Evolutionary conservation across 176 grass and related monocot genomes (phyloP).

Genomic region (Ampelocalamus luodianensis): DNA sequence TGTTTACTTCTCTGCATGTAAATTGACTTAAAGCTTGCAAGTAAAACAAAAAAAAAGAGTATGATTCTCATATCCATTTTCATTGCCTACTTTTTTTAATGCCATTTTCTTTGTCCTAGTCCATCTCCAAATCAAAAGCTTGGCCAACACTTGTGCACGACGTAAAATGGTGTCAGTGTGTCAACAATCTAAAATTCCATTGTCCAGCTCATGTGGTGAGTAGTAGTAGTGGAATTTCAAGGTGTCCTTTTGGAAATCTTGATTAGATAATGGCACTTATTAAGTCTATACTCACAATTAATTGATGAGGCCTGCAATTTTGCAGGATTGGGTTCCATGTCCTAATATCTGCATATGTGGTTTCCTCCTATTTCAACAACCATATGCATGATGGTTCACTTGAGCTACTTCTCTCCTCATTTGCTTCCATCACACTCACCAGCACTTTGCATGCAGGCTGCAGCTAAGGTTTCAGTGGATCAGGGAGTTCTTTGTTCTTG

Average conservation of each 20-base stretch:
- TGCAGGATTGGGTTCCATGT: too few species aligned
- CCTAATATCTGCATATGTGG: background rate
- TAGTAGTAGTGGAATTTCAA: background rate
- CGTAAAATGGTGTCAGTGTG: too few species aligned
- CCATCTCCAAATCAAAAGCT: background rate
- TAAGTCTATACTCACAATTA: background rate
- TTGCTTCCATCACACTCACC: slow-evolving; percentile 1
- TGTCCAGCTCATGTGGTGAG: background rate
- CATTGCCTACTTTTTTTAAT: background rate
- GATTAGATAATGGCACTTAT: background rate
- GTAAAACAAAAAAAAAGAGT: background rate
- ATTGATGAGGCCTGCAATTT: background rate
- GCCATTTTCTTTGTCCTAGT: too few species aligned
- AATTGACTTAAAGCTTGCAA: too few species aligned
- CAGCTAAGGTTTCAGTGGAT: background rate
- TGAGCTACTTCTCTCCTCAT: background rate
- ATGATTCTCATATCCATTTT: background rate
- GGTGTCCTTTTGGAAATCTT: background rate
- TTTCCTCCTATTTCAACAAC: background rate
- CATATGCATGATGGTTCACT: background rate
- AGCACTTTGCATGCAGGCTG: background rate
- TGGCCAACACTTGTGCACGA: background rate
- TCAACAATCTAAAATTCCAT: background rate
- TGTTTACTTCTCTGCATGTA: too few species aligned
- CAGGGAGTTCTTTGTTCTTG: slow-evolving; percentile 5